Evolutionary conservation across 1,284 basidiomycete species (phyloP).

Genomic region (Ganoderma lingzhi): DNA sequence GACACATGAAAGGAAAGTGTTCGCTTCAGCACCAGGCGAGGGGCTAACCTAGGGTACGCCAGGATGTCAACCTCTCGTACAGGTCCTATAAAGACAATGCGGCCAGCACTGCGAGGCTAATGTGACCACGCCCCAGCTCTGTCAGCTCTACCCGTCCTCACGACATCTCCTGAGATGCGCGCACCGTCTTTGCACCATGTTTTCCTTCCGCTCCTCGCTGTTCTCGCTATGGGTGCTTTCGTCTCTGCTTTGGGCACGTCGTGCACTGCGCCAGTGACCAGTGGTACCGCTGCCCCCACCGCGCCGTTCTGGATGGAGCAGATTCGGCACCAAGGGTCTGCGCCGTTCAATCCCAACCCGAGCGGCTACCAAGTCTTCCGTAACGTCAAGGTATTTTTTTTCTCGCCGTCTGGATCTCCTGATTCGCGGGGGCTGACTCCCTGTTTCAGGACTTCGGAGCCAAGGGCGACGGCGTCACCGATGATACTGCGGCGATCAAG

Average conservation of each 20-base stretch:
- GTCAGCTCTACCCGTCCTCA: neutral
- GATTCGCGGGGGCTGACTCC: constrained; percentile 9
- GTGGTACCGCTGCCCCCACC: constrained; percentile 57
- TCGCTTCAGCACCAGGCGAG: neutral
- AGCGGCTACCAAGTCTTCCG: constrained; percentile 73
- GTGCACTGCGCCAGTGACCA: constrained; percentile 51
- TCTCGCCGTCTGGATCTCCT: neutral
- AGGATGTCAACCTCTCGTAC: neutral
- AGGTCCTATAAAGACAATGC: constrained; percentile 16
- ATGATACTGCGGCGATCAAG: constrained; percentile 79
- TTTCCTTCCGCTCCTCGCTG: constrained; percentile 20
- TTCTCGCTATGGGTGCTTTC: constrained; percentile 33
- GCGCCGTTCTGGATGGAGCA: constrained; percentile 77
- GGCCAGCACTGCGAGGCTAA: neutral
- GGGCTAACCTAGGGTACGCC: neutral
- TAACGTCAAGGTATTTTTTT: constrained; percentile 59
- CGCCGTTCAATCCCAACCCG: constrained; percentile 63
- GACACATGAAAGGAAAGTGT: constrained; percentile 1
- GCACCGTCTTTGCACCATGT: constrained; percentile 9
- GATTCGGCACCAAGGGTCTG: constrained; percentile 72
- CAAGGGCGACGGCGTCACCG: constrained; percentile 70
- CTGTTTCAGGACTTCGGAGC: constrained; percentile 60
- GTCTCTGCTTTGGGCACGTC: constrained; percentile 51
- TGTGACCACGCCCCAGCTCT: neutral
- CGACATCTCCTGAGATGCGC: constrained; percentile 22